Conservation (phyloP, 2,329 filamentous ascomycete genomes). For the Xylaria arbuscula region DNA sequence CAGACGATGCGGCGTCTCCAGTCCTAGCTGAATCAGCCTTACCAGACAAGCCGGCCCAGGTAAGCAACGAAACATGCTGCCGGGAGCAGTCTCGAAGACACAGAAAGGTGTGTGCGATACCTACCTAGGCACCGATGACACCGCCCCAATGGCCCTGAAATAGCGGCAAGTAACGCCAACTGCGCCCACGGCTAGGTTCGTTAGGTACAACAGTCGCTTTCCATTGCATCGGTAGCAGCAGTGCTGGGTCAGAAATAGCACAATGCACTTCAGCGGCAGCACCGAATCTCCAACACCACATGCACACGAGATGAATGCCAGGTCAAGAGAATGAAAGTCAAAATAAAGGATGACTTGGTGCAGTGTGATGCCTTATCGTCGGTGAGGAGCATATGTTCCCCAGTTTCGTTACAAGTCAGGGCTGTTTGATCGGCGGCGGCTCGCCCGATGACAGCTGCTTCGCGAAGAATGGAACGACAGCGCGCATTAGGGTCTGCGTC, state of each 20-base stretch:
- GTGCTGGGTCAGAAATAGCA: conserved; percentile 15
- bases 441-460: conserved; percentile 27
- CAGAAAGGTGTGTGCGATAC: conserved; percentile 5
- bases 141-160: conserved; percentile 3
- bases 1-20: conserved; percentile 25
- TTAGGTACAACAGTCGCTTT: conserved; percentile 8
- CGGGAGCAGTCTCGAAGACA: conserved; percentile 19
- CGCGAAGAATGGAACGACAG: conserved; percentile 23
- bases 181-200: conserved; percentile 15
- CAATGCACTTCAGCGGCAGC: conserved; percentile 18
- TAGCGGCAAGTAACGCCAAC: conserved; percentile 9
- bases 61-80: conserved; percentile 21
- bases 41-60: conserved; percentile 24
- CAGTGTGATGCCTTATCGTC: conserved; percentile 22
- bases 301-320: conserved; percentile 18
- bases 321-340: neutral
- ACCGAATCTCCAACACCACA: conserved; percentile 16
- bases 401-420: conserved; percentile 29
- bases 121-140: conserved; percentile 5
- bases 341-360: conserved; percentile 1
- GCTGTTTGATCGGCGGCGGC: conserved; percentile 34
- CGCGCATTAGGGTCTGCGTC: conserved; percentile 18
- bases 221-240: conserved; percentile 11
- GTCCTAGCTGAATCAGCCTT: conserved; percentile 40
- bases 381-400: conserved; percentile 25